Conservation (phyloP, 345 rosid genomes). For the Turritis glabra region DNA sequence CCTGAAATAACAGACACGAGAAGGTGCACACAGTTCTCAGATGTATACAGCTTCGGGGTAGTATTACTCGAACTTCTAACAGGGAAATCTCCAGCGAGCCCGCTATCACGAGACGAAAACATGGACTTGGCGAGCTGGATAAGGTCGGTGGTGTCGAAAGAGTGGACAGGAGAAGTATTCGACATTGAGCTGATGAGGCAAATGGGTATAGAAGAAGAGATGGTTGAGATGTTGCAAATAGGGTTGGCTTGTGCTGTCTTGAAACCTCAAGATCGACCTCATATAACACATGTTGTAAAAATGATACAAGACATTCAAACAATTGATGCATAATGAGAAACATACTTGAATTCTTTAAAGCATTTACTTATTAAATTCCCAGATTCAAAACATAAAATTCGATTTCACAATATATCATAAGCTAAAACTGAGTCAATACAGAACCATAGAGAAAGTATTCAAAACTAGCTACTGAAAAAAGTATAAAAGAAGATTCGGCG, state of each 20-base stretch:
- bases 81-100: slow-evolving; percentile 64
- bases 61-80: slow-evolving; percentile 76
- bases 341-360: slow-evolving; percentile 41
- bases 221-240: slow-evolving; percentile 81
- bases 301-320: slow-evolving; percentile 57
- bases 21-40: slow-evolving; percentile 58
- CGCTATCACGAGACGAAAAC: slow-evolving; percentile 45
- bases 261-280: slow-evolving; percentile 62
- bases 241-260: slow-evolving; percentile 64
- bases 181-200: slow-evolving; percentile 63
- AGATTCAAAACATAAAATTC: slow-evolving; percentile 19
- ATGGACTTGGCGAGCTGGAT: slow-evolving; percentile 78
- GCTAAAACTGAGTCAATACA: slow-evolving; percentile 25
- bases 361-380: not conserved
- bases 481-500: slow-evolving; percentile 41
- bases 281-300: slow-evolving; percentile 50
- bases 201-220: slow-evolving; percentile 58
- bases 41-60: slow-evolving; percentile 80
- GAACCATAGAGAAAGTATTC: not conserved
- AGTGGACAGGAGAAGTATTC: slow-evolving; percentile 88
- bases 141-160: slow-evolving; percentile 67
- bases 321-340: slow-evolving; percentile 44
- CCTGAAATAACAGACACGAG: slow-evolving; percentile 65
- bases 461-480: not conserved
- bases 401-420: slow-evolving; percentile 15